These are phyloP conservation scores for Flaveria floridana DNA, from an alignment of 140 eudicot species.

Conservation along the genomic window DNA sequence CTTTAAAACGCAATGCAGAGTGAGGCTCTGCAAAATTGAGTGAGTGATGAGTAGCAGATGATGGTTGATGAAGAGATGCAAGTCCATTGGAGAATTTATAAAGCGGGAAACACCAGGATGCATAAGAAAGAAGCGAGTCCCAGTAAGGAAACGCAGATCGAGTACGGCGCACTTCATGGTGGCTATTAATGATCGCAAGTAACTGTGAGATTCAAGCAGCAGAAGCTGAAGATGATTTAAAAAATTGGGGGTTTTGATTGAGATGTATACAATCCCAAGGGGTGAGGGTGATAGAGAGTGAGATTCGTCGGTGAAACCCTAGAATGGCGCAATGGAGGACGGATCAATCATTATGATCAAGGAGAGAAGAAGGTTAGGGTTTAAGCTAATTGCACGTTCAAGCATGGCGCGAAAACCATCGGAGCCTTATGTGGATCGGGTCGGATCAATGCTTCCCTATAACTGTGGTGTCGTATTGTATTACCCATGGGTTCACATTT, in stretches of 20 bases:
- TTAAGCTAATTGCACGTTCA: conserved; percentile 34
- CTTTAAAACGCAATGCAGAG: conserved; percentile 18
- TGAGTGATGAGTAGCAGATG: conserved; percentile 14
- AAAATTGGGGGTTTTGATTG: conserved; percentile 23
- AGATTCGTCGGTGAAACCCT: conserved; percentile 63
- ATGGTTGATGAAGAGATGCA: conserved; percentile 26
- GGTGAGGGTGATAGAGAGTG: background rate
- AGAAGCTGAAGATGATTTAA: conserved; percentile 21
- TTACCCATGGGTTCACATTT: too few species aligned
- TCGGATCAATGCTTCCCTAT: conserved; percentile 4
- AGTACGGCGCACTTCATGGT: conserved; percentile 64
- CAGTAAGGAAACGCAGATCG: conserved; percentile 32
- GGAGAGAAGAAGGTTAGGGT: conserved; percentile 30
- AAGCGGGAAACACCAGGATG: conserved; percentile 27
- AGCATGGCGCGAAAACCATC: conserved; percentile 39
- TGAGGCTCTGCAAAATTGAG: conserved; percentile 27
- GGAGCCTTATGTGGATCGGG: conserved; percentile 29
- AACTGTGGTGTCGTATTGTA: too few species aligned
- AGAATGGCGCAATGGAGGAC: conserved; percentile 61
- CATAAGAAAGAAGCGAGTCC: conserved; percentile 22
- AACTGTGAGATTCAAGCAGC: conserved; percentile 19
- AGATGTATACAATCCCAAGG: conserved; percentile 38
- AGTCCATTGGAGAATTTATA: conserved; percentile 34
- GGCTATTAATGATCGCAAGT: conserved; percentile 28
- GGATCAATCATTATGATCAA: conserved; percentile 48